phyloP scores from a whole-genome alignment of 148 eudicot species.

The Rhododendron simsii region DNA sequence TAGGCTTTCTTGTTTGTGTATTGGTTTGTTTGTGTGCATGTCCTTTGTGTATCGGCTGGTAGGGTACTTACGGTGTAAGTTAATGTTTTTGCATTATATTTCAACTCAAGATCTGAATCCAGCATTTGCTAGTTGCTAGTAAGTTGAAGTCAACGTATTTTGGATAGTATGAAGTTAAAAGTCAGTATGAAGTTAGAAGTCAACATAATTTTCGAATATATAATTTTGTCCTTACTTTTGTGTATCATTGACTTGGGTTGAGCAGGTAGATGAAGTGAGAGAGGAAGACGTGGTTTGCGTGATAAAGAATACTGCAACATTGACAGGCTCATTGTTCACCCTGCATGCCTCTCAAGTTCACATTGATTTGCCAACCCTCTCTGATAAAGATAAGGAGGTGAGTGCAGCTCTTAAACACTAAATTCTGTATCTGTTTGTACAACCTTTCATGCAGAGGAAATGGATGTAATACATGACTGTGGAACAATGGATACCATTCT shows the following conservation, averaged over 20 bases:
- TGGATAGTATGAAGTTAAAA: neutral
- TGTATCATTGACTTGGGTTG: slow-evolving; percentile 12
- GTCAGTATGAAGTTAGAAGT: neutral
- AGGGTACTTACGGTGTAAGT: neutral
- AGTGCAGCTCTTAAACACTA: slow-evolving; percentile 14
- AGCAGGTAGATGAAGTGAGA: slow-evolving; percentile 71
- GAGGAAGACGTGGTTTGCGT: slow-evolving; percentile 77
- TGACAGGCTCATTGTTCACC: slow-evolving; percentile 79
- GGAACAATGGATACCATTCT: neutral
- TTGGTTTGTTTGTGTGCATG: neutral
- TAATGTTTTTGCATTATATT: neutral
- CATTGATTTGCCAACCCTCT: slow-evolving; percentile 82
- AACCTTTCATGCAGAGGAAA: neutral
- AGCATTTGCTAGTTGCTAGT: neutral
- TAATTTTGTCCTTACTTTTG: neutral
- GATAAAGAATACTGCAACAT: slow-evolving; percentile 82
- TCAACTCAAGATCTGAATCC: neutral
- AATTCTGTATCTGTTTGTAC: neutral
- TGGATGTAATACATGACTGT: neutral
- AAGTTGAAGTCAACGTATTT: neutral
- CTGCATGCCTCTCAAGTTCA: slow-evolving; percentile 88
- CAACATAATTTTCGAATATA: neutral
- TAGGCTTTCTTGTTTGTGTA: neutral
- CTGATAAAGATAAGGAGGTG: slow-evolving; percentile 85
- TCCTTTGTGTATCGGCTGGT: neutral